Evolutionary conservation across 1,284 basidiomycete species (phyloP).

Genomic region (Leccinum pallidistipes): DNA sequence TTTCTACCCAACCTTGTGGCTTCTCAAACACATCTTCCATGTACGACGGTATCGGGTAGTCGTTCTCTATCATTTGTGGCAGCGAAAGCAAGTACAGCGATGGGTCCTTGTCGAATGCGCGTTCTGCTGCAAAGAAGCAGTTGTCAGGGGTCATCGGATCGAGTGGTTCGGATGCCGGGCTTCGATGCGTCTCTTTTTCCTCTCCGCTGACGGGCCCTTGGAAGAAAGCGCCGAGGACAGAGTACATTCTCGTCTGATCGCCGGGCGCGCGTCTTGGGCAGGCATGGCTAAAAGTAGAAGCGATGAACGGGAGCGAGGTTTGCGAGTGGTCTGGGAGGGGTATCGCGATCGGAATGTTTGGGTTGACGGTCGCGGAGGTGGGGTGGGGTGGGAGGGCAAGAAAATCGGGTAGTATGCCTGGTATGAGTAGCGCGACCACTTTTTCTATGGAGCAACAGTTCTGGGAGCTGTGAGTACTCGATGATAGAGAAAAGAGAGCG

Average conservation of each 20-base stretch:
- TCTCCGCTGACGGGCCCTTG: slow-evolving; percentile 75
- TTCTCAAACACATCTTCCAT: slow-evolving; percentile 68
- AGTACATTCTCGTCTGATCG: slow-evolving; percentile 80
- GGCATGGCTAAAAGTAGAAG: slow-evolving; percentile 85
- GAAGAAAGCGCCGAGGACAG: slow-evolving; percentile 81
- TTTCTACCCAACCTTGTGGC: slow-evolving; percentile 72
- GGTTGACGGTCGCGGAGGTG: slow-evolving; percentile 62
- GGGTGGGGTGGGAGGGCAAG: slow-evolving; percentile 68
- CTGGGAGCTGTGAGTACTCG: slow-evolving; percentile 38
- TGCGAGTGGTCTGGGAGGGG: slow-evolving; percentile 46
- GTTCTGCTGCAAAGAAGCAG: slow-evolving; percentile 48
- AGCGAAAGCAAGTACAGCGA: slow-evolving; percentile 71
- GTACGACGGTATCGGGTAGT: slow-evolving; percentile 84
- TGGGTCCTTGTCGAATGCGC: slow-evolving; percentile 58
- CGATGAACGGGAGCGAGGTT: slow-evolving; percentile 67
- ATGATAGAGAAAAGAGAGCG: slow-evolving; percentile 9
- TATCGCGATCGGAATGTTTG: slow-evolving; percentile 65
- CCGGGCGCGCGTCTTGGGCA: slow-evolving; percentile 90
- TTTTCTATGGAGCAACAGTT: slow-evolving; percentile 72
- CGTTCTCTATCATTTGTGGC: slow-evolving; percentile 89
- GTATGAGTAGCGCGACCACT: slow-evolving; percentile 76
- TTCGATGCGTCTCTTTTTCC: slow-evolving; percentile 66
- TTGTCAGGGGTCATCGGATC: slow-evolving; percentile 7
- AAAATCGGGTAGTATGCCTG: slow-evolving; percentile 73
- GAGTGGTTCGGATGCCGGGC: slow-evolving; percentile 34